These are phyloP conservation scores for Aegilops longissima DNA, from an alignment of 176 grass and related monocot species.

Conservation along the genomic window DNA sequence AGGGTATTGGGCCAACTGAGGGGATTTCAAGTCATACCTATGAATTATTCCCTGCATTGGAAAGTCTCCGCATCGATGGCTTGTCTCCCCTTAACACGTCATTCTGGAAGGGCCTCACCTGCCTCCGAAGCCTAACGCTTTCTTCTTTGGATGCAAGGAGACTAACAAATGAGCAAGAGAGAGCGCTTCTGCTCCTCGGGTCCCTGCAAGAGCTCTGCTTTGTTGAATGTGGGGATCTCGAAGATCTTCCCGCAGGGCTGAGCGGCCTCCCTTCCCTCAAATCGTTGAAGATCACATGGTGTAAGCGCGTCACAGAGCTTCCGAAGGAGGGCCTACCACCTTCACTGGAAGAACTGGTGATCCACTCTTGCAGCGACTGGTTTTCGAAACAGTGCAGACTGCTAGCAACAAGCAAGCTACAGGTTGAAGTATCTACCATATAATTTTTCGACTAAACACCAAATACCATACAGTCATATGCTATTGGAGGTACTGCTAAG, in stretches of 20 bases:
- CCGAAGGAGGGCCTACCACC: no score
- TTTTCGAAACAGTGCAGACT: not conserved
- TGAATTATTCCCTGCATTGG: no score
- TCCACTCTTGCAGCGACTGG: fast-evolving
- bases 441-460: no score
- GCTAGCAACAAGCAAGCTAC: not conserved
- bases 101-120: not conserved
- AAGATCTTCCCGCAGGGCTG: not conserved
- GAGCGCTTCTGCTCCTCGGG: not conserved
- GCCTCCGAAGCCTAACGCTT: not conserved
- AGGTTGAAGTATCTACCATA: not conserved
- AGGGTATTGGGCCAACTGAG: no score
- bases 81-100: not conserved
- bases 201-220: not conserved
- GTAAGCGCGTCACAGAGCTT: no score
- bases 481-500: no score
- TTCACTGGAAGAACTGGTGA: no score
- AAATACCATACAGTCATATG: no score
- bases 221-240: fast-evolving
- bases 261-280: not conserved
- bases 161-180: no score
- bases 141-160: not conserved
- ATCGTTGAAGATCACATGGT: not conserved
- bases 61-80: no score
- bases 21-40: no score